Base-by-base conservation (phyloP, 352 stramenopile genomes). In the Thalassiosira sp. region DNA sequence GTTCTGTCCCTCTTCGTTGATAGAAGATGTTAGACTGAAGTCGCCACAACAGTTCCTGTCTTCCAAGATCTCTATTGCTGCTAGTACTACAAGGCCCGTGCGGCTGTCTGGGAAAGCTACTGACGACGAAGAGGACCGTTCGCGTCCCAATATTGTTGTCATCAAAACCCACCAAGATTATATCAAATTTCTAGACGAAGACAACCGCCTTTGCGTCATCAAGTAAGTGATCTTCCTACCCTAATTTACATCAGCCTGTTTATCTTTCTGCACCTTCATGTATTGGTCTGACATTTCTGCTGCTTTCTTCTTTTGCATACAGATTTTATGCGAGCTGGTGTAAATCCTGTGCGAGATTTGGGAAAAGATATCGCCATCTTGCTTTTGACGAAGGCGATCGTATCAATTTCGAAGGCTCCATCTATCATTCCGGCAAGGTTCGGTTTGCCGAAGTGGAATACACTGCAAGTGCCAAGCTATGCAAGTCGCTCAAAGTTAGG, bases 361-460 rank as follows among this genome's bases (percentile, higher is more conserved):
- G 76, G 18, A 3, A 76, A 1, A 78, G 79, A 58, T 88, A 67
- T 18, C 33, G 59, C 3, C 65, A 79, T 27, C 56, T 89, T 35
- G 82, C 74, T 8, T 51, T 48, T 42, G 62, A 87, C 11, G 31
- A 73, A 22, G 81, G 58, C 7, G 79, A 88, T 66, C 40, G 27
- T 20, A 18, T 76, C 25, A n/a, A 16, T 25, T 22, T 16, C 1
- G 42, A 58, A 24, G 59, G 53, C 11, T 24, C 18, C 8, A 46
- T 86, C 2, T 6, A 69, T 11, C 35, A 61, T 15, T 33, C 42
- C 10, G 81, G 79, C 0, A 72, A 80, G 18, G 72, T 89, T 33
- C 82, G 85, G 1, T 82, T 91, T 64, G 85, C 72, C 3, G 63
- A 87, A 42, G 63, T 88, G 25, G 85, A 91, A 65, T 91, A 77